Percentiles rank a stretch among this genome's conserved stretches.
These are phyloP conservation scores for Esteya vermicola DNA, from an alignment of 2,329 filamentous ascomycete species.

Conservation along the genomic window DNA sequence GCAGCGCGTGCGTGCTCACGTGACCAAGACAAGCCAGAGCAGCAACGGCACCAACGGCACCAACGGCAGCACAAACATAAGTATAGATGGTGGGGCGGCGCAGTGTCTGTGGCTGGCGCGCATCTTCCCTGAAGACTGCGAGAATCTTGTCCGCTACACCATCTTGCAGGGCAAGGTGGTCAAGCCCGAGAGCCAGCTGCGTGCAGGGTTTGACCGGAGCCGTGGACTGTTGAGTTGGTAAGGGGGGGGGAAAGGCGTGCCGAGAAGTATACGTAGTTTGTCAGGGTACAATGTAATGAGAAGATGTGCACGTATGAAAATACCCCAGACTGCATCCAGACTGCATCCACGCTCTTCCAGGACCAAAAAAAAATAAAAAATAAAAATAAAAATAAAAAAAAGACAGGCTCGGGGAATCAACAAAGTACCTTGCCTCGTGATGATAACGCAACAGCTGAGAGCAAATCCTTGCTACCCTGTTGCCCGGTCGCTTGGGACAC, in stretches of 20 bases:
- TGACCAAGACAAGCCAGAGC: constrained; percentile 18
- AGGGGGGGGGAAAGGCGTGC: neutral
- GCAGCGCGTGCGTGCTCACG: constrained; percentile 11
- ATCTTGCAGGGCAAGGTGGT: constrained; percentile 87
- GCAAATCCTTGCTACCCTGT: too few relatives aligned
- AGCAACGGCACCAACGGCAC: constrained; percentile 11
- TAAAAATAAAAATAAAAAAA: too few relatives aligned
- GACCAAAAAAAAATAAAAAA: too few relatives aligned
- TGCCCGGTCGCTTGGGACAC: too few relatives aligned
- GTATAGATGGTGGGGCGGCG: constrained; percentile 42
- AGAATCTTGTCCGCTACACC: constrained; percentile 81
- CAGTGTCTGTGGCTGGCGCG: constrained; percentile 91
- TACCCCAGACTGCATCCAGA: neutral
- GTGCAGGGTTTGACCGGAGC: constrained; percentile 79
- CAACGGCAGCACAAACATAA: neutral
- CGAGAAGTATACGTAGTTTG: too few relatives aligned
- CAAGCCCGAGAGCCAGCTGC: constrained; percentile 71
- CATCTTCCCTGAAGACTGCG: constrained; percentile 75
- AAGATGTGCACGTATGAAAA: neutral
- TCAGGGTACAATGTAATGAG: neutral
- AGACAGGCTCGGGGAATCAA: neutral
- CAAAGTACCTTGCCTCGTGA: neutral
- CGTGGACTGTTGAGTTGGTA: constrained; percentile 81
- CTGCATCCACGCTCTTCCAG: too few relatives aligned
- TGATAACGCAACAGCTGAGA: too few relatives aligned